Conservation (phyloP, 768 basidiomycete species). For the Udeniomyces megalosporus region DNA sequence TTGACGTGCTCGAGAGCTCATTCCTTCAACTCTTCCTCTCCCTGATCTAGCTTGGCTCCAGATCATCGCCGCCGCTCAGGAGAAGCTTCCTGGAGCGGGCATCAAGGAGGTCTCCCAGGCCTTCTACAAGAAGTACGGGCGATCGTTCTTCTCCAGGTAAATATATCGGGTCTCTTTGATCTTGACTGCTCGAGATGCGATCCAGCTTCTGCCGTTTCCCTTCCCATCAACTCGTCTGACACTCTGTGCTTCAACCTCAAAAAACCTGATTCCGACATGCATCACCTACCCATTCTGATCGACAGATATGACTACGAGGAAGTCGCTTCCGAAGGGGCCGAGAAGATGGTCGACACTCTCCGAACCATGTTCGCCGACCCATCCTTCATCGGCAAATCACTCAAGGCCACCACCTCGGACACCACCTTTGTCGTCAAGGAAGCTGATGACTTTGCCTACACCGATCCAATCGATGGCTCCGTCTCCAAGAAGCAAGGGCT, state of each 20-base stretch:
- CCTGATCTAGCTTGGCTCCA: conserved; percentile 70
- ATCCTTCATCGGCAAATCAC: conserved; percentile 50
- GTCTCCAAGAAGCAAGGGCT: conserved; percentile 92
- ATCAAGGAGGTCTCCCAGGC: conserved; percentile 79
- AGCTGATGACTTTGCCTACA: conserved; percentile 83
- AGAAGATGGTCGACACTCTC: conserved; percentile 63
- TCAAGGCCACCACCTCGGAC: conserved; percentile 45
- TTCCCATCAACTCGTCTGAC: neutral
- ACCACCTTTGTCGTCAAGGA: conserved; percentile 60
- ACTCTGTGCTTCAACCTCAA: too few species aligned
- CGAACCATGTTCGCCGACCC: conserved; percentile 45
- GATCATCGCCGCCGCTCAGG: conserved; percentile 75
- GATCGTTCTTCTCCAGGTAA: conserved; percentile 81
- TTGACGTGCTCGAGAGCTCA: too few species aligned
- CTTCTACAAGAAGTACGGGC: conserved; percentile 85
- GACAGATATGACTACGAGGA: conserved; percentile 92
- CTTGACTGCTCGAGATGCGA: neutral
- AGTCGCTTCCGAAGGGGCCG: conserved; percentile 76
- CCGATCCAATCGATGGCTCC: conserved; percentile 90
- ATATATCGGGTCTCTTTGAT: neutral
- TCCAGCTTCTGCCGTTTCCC: too few species aligned
- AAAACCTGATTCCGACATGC: too few species aligned
- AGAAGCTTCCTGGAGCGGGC: conserved; percentile 59
- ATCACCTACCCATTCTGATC: neutral
- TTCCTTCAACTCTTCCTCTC: neutral